Evolutionary conservation across 2,329 filamentous ascomycete genomes (phyloP).

Genomic region (Colletotrichum tropicale): DNA sequence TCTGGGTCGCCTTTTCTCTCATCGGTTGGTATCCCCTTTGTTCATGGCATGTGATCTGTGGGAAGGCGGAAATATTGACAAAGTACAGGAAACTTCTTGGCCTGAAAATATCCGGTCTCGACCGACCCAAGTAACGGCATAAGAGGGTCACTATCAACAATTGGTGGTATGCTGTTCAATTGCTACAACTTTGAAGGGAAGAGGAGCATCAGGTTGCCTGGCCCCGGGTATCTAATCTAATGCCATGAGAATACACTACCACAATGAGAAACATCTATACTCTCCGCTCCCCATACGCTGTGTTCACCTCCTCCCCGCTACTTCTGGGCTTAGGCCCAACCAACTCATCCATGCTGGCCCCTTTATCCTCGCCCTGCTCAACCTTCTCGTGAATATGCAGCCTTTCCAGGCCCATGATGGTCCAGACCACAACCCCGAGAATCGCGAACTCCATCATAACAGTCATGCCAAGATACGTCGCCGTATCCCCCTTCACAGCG

Average conservation of each 20-base stretch:
- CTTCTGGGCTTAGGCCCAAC: not conserved
- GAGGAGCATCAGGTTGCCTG: not conserved
- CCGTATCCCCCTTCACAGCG: constrained; percentile 17
- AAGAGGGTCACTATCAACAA: no score
- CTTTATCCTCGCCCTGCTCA: not conserved
- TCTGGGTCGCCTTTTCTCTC: not conserved
- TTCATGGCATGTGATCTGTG: no score
- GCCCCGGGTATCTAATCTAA: not conserved
- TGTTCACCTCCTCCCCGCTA: not conserved
- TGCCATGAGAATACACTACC: not conserved
- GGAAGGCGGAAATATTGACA: no score
- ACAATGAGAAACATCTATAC: not conserved
- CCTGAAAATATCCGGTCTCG: no score
- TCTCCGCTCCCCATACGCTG: not conserved
- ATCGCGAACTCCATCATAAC: constrained; percentile 18
- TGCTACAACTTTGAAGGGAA: no score
- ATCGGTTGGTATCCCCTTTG: not conserved
- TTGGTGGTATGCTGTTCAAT: no score
- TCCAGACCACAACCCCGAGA: not conserved
- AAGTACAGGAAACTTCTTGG: no score
- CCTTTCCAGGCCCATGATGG: not conserved
- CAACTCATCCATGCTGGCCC: not conserved
- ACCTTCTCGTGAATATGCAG: not conserved
- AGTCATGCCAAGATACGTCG: constrained; percentile 17
- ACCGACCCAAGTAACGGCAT: no score